Evolutionary conservation across 164 flowering plant species (phyloP), one percentile per base, ranked within the genome.

Genomic region (Tinospora cordifolia): DNA sequence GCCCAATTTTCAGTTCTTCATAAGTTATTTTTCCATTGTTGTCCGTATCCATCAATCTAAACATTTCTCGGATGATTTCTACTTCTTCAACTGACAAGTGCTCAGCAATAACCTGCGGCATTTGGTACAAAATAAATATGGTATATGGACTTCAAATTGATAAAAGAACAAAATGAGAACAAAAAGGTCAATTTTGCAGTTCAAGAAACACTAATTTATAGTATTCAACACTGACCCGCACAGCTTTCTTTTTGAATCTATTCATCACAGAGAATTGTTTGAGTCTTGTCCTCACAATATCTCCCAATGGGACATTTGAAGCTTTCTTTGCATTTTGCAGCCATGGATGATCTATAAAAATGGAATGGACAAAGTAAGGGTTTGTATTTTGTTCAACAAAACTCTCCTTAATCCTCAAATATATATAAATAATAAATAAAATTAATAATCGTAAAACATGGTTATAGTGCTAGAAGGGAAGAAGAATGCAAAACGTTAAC

Each of bases 211-310:
- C 26, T 12, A 12, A 54, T 72, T 41, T 25, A 30, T 36, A 57
- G 68, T 38, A 26, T 65, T 14, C 30, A 63, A 79, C 62, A 75
- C 88, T 85, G 80, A 92, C 99, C 75, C 99, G 75, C 78, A 95
- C 77, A 54, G 98, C 99, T 78, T 75, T 92, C 88, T 92, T 95
- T 69, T 95, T 95, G 76, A 95, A 89, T 80, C 88, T 88, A 71
- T 95, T 95, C 99, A 95, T 95, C 72, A 82, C 81, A 57, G 99
- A 93, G 78, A 95, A 95, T 73, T 95, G 99, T 82, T 82, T 95
- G 65, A 95, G 94, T 70, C 99, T 87, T 75, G 97, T 75, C 82
- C 94, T 87, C 79, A 95, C 99, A 68, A 92, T 88, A 84, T 95
- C 99, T 62, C 98, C 99, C 39, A 95, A 68, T 27, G 97, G 98